These are phyloP conservation scores for Eucalyptus virginea DNA, from an alignment of 345 rosid species.

Conservation along the genomic window DNA sequence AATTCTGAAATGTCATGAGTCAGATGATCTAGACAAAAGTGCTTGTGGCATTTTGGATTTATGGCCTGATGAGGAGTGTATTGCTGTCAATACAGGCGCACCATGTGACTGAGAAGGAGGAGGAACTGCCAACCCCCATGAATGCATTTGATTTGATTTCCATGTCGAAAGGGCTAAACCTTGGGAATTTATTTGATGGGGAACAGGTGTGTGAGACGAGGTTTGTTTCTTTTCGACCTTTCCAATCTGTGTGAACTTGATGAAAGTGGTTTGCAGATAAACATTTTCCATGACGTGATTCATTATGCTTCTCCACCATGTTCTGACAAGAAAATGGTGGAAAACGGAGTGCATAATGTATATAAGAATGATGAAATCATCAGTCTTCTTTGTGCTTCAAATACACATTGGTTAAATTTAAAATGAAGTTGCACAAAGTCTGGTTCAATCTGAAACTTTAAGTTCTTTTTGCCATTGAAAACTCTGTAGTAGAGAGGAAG, in stretches of 20 bases:
- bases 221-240: not conserved
- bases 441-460: not conserved
- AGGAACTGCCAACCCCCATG: conserved; percentile 72
- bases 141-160: conserved; percentile 92
- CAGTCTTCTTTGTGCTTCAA: not conserved
- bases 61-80: not conserved
- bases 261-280: not conserved
- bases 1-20: not conserved
- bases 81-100: conserved; percentile 41
- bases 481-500: not conserved
- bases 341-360: not conserved
- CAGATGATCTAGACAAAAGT: not conserved
- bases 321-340: not conserved
- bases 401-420: not conserved
- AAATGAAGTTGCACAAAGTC: not conserved
- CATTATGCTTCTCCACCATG: not conserved
- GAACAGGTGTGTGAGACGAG: conserved; percentile 48
- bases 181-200: conserved; percentile 67
- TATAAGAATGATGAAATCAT: not conserved
- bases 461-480: not conserved
- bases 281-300: not conserved
- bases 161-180: conserved; percentile 88
- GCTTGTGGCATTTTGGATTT: not conserved
- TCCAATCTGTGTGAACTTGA: not conserved
- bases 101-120: conserved; percentile 83